These are phyloP conservation scores for Dryas drummondii DNA, from an alignment of 306 rosid genomes.

Conservation along the genomic window DNA sequence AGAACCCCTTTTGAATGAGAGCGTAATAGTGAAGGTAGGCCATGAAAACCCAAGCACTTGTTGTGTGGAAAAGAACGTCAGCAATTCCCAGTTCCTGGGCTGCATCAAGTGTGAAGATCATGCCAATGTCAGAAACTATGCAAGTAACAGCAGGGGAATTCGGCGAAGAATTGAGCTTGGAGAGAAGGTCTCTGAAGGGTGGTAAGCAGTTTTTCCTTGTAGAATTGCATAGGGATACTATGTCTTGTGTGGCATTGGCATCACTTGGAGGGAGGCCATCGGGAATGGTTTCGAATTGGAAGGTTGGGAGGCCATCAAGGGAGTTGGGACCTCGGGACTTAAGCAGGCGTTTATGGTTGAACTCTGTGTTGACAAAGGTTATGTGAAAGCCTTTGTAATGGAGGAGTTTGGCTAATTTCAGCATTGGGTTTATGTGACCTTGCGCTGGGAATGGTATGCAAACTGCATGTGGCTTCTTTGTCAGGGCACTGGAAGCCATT, in stretches of 20 bases:
- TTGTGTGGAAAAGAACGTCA: conserved; percentile 34
- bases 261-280: conserved; percentile 34
- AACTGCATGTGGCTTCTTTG: conserved; percentile 24
- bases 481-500: background rate
- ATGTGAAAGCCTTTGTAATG: conserved; percentile 37
- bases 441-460: conserved; percentile 39
- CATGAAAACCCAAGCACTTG: conserved; percentile 43
- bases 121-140: conserved; percentile 35
- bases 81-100: conserved; percentile 42
- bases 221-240: conserved; percentile 19
- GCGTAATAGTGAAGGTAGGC: conserved; percentile 22
- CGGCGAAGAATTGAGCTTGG: conserved; percentile 20
- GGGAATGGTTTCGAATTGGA: conserved; percentile 31
- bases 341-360: conserved; percentile 37
- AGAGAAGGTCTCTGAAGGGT: conserved; percentile 31
- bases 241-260: conserved; percentile 28
- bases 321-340: conserved; percentile 27
- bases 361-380: conserved; percentile 43
- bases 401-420: conserved; percentile 35
- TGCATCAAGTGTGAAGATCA: conserved; percentile 40
- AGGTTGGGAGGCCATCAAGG: conserved; percentile 33
- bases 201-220: conserved; percentile 10
- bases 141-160: conserved; percentile 27
- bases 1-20: conserved; percentile 27
- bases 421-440: conserved; percentile 41